Base-by-base conservation (phyloP, 768 basidiomycete species). In the Tremella mesenterica region DNA sequence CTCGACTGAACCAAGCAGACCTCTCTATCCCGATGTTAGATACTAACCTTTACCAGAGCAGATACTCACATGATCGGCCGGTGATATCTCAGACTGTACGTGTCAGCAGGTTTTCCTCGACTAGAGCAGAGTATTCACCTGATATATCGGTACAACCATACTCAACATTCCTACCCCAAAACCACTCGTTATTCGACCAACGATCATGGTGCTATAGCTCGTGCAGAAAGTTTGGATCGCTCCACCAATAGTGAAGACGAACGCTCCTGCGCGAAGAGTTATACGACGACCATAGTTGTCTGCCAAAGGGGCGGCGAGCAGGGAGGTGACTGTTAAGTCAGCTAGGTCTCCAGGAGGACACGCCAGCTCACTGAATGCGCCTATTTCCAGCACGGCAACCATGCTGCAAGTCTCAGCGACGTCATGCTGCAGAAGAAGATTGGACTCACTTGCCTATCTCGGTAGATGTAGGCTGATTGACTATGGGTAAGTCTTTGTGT, bases 361-460 rank as follows among this genome's bases (percentile, higher is more conserved):
- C 43, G 13, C 23, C 16, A 18, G 8, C 14, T 29, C 50, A 88
- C 89, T 79, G 71, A 95, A 84, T 33, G 91, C 91, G 39, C 91
- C 91, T 30, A 96, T 79, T 74, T 96, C 90, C 29, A 93, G 76
- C 4, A 92, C 84, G n/a, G 91, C 88, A 34, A 95, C 90, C 85
- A 96, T 90, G 18, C 63, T 67, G 31, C 21, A 4, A 33, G n/a
- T 18, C 1, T 34, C 29, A 41, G 36, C 26, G 4, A 52, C 36
- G 36, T 14, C 21, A 8, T 41, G 6, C 31, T 21, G 21, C 48
- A 21, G 20, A 28, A 47, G 12, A 12, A 6, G 28, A 14, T 8
- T 26, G 21, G 7, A 51, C 63, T 54, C 48, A 65, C 63, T 87
- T 88, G n/a, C 89, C 91, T 21, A 90, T 73, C 64, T 85, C 81